Percentiles rank a stretch among this genome's conserved stretches.
phyloP scores from a whole-genome alignment of 306 rosid genomes.

The Acmispon strigosus region DNA sequence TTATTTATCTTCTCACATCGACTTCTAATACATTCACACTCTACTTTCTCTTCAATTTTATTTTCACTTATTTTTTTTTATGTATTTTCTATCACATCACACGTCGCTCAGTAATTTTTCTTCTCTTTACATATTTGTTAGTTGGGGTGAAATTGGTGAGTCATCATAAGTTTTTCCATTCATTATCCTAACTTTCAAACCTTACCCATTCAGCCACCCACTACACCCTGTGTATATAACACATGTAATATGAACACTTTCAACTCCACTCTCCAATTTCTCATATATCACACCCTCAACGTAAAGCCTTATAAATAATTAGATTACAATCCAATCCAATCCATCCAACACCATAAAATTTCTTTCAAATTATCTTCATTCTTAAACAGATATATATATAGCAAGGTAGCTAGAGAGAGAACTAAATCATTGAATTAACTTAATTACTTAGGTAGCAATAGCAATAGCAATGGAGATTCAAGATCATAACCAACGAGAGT shows the following conservation, averaged over 20 bases:
- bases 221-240: background rate
- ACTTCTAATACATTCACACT: too few species aligned
- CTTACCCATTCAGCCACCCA: background rate
- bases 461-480: conserved; percentile 50
- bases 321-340: background rate
- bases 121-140: too few species aligned
- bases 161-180: too few species aligned
- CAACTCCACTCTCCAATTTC: background rate
- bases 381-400: background rate
- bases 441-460: too few species aligned
- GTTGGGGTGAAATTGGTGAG: too few species aligned
- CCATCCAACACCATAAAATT: background rate
- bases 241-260: background rate
- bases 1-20: background rate
- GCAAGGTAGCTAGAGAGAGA: too few species aligned
- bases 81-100: too few species aligned
- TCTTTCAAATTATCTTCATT: background rate
- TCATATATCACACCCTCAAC: background rate
- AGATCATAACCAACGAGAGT: conserved; percentile 44
- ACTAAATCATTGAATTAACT: too few species aligned
- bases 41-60: too few species aligned
- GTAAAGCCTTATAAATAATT: background rate
- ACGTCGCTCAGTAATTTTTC: too few species aligned
- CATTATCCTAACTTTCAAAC: conserved; percentile 7
- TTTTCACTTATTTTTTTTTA: too few species aligned